Conservation (phyloP, 768 basidiomycete species). For the Roridomyces roridus region DNA sequence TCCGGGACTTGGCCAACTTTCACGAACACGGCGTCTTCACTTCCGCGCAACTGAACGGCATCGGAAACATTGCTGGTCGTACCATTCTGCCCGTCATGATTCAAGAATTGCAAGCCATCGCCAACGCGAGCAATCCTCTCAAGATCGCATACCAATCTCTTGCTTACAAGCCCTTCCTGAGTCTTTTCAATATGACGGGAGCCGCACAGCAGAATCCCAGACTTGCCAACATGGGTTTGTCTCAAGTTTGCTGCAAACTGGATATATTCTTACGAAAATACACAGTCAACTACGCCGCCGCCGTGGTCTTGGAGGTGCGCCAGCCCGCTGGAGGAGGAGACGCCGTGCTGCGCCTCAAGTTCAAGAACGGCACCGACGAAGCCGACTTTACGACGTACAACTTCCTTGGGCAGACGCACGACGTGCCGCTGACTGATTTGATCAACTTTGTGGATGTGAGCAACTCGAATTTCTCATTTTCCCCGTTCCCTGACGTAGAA, state of each 20-base stretch:
- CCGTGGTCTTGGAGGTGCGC: conserved; percentile 49
- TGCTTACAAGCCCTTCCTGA: conserved; percentile 63
- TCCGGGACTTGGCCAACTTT: conserved; percentile 56
- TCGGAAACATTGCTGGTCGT: conserved; percentile 45
- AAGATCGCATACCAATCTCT: conserved; percentile 51
- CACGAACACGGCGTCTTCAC: conserved; percentile 59
- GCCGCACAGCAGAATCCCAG: conserved; percentile 42
- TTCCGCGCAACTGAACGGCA: conserved; percentile 21
- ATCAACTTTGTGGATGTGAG: conserved; percentile 42
- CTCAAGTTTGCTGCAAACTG: no score
- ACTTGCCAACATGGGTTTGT: conserved; percentile 45
- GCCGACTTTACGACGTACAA: conserved; percentile 16
- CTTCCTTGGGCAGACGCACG: conserved; percentile 36
- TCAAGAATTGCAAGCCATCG: conserved; percentile 45
- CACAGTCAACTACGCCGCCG: conserved; percentile 47
- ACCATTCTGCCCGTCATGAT: conserved; percentile 54
- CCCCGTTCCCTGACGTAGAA: no score
- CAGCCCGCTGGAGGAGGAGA: conserved; percentile 29
- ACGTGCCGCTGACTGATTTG: conserved; percentile 45
- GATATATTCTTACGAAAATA: conserved; percentile 20
- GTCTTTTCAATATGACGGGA: conserved; percentile 62
- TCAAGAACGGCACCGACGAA: conserved; percentile 55
- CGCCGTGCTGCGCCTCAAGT: conserved; percentile 47
- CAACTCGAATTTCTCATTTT: no score
- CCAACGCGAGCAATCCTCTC: conserved; percentile 44